phyloP scores from a whole-genome alignment of 2,329 filamentous ascomycete species.

The Phialemonium atrogriseum region DNA sequence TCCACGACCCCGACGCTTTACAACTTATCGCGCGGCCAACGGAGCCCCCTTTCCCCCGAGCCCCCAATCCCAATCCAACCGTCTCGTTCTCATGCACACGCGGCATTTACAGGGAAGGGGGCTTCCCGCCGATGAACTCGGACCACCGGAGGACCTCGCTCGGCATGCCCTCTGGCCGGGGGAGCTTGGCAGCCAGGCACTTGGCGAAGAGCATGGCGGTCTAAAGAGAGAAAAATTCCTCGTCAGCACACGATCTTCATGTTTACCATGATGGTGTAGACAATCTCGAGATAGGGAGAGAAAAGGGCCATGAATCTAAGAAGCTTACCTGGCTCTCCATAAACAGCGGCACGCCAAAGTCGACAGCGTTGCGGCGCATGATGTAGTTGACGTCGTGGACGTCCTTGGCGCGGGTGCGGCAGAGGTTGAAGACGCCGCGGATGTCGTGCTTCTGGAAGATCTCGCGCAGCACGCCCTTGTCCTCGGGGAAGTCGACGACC shows the following conservation, averaged over 20 bases:
- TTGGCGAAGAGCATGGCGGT: constrained; percentile 93
- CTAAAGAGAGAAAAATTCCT: constrained; percentile 42
- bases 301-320: background rate
- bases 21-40: too few relatives aligned
- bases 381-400: constrained; percentile 92
- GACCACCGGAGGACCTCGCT: constrained; percentile 90
- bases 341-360: constrained; percentile 95
- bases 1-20: too few relatives aligned
- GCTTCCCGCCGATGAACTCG: constrained; percentile 85
- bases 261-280: constrained; percentile 19
- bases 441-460: constrained; percentile 98
- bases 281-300: constrained; percentile 1
- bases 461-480: constrained; percentile 89
- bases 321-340: constrained; percentile 89
- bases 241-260: too few relatives aligned
- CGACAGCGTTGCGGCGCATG: constrained; percentile 95
- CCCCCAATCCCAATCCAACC: too few relatives aligned
- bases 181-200: constrained; percentile 96
- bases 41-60: too few relatives aligned
- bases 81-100: too few relatives aligned
- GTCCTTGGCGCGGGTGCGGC: constrained; percentile 73
- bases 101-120: constrained; percentile 53
- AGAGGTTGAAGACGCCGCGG: constrained; percentile 90
- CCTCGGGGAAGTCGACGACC: constrained; percentile 92
- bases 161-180: constrained; percentile 79